Conservation (phyloP, 1,284 basidiomycete genomes). For the Fomitopsis betulina region DNA sequence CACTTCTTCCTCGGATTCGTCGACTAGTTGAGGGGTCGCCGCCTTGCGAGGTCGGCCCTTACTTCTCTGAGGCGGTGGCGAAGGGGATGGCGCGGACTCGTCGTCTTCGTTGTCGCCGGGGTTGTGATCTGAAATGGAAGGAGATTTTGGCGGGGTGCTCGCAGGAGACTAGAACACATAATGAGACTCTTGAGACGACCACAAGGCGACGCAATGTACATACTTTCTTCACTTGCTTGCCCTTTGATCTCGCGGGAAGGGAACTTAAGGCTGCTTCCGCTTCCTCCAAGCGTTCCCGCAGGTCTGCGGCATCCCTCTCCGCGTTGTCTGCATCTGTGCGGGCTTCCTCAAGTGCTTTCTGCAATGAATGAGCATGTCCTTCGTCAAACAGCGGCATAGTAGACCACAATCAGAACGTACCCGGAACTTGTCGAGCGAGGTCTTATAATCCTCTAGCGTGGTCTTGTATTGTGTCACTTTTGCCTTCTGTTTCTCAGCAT, state of each 20-base stretch:
- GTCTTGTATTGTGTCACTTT: constrained; percentile 21
- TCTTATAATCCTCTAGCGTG: constrained; percentile 21
- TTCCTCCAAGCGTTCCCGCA: constrained; percentile 28
- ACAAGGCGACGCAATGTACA: neutral
- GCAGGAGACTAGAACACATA: neutral
- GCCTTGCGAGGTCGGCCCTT: neutral
- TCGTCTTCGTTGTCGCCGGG: constrained; percentile 1
- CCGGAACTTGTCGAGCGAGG: constrained; percentile 14
- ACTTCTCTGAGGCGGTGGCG: neutral
- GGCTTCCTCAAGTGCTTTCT: constrained; percentile 33
- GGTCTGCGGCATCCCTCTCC: constrained; percentile 27
- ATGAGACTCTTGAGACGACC: neutral
- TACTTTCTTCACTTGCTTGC: constrained; percentile 15
- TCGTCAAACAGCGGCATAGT: neutral
- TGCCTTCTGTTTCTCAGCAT: constrained; percentile 10
- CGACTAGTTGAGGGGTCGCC: neutral
- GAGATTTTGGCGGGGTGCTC: neutral
- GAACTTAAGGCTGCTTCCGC: constrained; percentile 38
- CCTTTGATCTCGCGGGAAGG: constrained; percentile 38
- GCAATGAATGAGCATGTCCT: neutral
- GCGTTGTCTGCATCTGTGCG: constrained; percentile 25
- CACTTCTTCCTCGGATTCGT: constrained; percentile 7
- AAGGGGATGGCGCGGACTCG: neutral
- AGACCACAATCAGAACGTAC: constrained; percentile 6
- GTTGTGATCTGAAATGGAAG: neutral